A percentile compares a stretch with the other conserved stretches of the same genome.
phyloP scores from a whole-genome alignment of 495 filamentous ascomycete species.

The Podospora comata region DNA sequence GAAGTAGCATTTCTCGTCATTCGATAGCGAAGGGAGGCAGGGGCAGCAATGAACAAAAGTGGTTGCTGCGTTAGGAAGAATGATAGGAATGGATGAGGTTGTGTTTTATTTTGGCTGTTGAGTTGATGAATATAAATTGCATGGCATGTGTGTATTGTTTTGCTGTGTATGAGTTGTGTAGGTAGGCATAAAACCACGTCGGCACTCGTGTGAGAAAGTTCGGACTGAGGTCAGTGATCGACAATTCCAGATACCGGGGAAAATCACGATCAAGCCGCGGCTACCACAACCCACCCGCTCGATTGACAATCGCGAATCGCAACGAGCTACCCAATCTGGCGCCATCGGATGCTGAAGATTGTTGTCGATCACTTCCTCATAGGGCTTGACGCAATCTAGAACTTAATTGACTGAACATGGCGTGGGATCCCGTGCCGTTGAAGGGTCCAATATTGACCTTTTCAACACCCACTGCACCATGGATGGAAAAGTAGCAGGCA shows the following conservation, averaged over 20 bases:
- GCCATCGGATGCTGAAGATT: background rate
- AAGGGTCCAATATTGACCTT: background rate
- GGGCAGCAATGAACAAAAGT: background rate
- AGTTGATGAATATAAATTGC: background rate
- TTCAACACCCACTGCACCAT: background rate
- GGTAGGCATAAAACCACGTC: too few species aligned
- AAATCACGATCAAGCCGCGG: background rate
- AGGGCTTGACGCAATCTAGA: background rate
- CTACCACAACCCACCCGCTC: background rate
- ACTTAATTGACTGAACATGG: background rate
- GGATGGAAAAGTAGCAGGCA: background rate
- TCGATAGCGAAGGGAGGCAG: background rate
- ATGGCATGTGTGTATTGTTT: background rate
- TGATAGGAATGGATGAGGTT: background rate
- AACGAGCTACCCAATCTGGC: background rate
- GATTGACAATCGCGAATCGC: background rate
- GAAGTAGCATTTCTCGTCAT: background rate
- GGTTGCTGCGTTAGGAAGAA: background rate
- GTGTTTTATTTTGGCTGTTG: background rate
- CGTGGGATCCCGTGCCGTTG: background rate
- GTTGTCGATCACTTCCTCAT: background rate
- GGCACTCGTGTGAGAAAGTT: too few species aligned
- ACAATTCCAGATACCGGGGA: background rate
- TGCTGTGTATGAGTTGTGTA: background rate
- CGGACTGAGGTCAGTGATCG: background rate